These are phyloP conservation scores for Citropsis articulata DNA, from an alignment of 345 rosid species.

Conservation along the genomic window DNA sequence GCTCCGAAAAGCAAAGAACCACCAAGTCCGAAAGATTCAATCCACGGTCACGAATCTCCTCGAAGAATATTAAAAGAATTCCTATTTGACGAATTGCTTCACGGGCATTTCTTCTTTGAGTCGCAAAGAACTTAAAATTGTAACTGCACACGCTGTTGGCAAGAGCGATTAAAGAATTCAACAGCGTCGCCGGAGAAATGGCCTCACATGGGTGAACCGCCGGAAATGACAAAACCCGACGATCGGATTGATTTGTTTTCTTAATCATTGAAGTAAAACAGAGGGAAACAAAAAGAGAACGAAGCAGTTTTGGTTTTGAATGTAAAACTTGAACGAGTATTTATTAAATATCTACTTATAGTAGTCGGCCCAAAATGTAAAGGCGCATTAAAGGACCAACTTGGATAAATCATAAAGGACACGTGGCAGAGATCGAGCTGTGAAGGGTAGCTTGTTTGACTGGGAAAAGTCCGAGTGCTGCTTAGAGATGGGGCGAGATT, in stretches of 20 bases:
- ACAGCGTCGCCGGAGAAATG: slow-evolving; percentile 49
- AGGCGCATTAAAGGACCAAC: background rate
- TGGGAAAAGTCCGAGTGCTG: background rate
- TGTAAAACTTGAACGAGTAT: background rate
- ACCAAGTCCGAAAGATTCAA: slow-evolving; percentile 26
- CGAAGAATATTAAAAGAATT: slow-evolving; percentile 51
- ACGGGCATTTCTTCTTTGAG: slow-evolving; percentile 49
- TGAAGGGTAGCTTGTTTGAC: slow-evolving; percentile 6
- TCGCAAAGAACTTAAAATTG: slow-evolving; percentile 42
- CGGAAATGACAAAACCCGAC: slow-evolving; percentile 68
- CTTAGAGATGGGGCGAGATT: slow-evolving; percentile 9
- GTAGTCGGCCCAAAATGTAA: background rate
- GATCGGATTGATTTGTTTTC: slow-evolving; percentile 26
- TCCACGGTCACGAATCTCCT: slow-evolving; percentile 47
- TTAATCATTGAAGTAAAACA: slow-evolving; percentile 32
- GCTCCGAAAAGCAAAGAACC: slow-evolving; percentile 56
- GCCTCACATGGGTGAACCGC: slow-evolving; percentile 71
- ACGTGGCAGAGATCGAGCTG: slow-evolving; percentile 34
- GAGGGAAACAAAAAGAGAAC: background rate
- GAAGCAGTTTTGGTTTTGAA: background rate
- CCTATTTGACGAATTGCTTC: slow-evolving; percentile 50
- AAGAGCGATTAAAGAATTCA: slow-evolving; percentile 49
- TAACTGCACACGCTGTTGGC: slow-evolving; percentile 39
- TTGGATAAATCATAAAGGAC: slow-evolving; percentile 4
- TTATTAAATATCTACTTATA: too few species aligned